phyloP scores from a whole-genome alignment of 164 flowering plant species.

The Dillenia turbinata region DNA sequence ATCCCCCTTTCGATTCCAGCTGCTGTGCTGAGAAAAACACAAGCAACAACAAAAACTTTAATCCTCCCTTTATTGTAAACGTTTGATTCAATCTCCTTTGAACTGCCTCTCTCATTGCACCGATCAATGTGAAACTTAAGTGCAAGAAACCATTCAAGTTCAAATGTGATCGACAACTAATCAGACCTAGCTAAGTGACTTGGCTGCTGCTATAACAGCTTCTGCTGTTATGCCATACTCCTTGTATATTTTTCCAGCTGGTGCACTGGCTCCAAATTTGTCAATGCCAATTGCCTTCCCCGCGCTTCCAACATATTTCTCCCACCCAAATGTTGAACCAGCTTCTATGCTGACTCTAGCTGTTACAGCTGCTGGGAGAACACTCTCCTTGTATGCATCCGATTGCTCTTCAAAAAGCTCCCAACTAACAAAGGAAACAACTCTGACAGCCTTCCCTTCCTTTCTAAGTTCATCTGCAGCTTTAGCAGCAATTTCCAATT shows the following conservation, averaged over 20 bases:
- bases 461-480: slow-evolving; percentile 87
- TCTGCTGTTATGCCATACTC: slow-evolving; percentile 86
- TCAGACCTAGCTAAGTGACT: slow-evolving; percentile 36
- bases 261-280: slow-evolving; percentile 93
- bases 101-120: slow-evolving; percentile 15
- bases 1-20: slow-evolving; percentile 15
- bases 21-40: slow-evolving; percentile 15
- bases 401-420: slow-evolving; percentile 89
- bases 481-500: slow-evolving; percentile 77
- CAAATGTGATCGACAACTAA: slow-evolving; percentile 4
- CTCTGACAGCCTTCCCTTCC: slow-evolving; percentile 86
- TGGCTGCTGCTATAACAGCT: slow-evolving; percentile 86
- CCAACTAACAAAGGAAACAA: slow-evolving; percentile 88
- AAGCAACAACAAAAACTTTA: slow-evolving; percentile 13
- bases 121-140: slow-evolving; percentile 10
- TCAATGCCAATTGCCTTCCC: slow-evolving; percentile 94
- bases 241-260: slow-evolving; percentile 87
- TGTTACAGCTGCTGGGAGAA: slow-evolving; percentile 70
- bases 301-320: slow-evolving; percentile 61
- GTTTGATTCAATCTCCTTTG: slow-evolving; percentile 12
- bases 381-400: slow-evolving; percentile 90
- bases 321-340: slow-evolving; percentile 94
- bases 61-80: slow-evolving; percentile 19
- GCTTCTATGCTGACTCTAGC: slow-evolving; percentile 96
- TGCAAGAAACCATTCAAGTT: slow-evolving; percentile 11